Base-by-base conservation (phyloP, 129 eudicot species). In the Erigeron canadensis region DNA sequence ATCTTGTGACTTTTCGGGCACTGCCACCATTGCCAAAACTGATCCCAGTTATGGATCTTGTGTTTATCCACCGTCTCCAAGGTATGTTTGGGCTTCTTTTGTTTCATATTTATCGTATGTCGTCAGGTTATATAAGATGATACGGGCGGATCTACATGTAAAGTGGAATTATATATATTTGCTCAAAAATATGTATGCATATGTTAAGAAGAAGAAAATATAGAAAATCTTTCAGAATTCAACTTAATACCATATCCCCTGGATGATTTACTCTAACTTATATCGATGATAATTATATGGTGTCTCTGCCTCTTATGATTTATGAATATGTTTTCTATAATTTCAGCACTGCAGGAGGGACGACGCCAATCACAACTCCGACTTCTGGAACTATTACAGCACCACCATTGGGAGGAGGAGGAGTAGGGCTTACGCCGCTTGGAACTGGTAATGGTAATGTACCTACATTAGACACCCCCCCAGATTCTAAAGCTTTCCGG, bases 41-140 rank as follows among this genome's bases (percentile, higher is more conserved):
- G 95, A 90, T 50, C 97, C 97, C 64, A 90, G 97, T 85, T 90
- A 90, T 78, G 95, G 95, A 85, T 90, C 95, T 80, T 90, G 97
- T 58, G 86, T 81, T 47, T 90, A 87, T 59, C 97, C 95, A 44
- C 65, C 95, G 8, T 83, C 91, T 67, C 84, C 86, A 46, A 85
- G 91, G 97, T 40, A 41, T 60, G 17, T 2, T 9, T 21, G 17
- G 18, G 12, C 46, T 38, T 28, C 7, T 63, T 37, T 39, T 7
- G 47, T 63, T 28, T 59, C 1, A 28, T 28, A 3, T 28, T 28
- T 28, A 28, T 28, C 34, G 34, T n/a, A n/a, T n/a, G n/a, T 28
- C 34, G 34, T 28, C 0, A 28, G 1, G 34, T 28, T 28, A n/a
- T n/a, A n/a, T n/a, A 28, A 28, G 34, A 28, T 28, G 34, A 28